Conservation (phyloP, 164 flowering plant genomes). For the Aristolochia fimbriata region DNA sequence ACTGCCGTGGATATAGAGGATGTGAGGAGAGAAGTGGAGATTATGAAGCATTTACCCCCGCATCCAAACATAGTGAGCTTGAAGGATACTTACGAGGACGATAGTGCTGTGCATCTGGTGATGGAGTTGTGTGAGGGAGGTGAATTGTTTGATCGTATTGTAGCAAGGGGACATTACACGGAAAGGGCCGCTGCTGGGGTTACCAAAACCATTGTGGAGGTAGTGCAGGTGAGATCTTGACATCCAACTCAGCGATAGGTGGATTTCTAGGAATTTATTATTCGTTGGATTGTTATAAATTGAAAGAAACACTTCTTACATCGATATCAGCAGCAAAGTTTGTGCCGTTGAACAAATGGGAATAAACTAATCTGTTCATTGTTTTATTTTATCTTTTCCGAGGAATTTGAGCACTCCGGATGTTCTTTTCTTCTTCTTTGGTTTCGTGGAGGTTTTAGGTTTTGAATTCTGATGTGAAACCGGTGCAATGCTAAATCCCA, state of each 20-base stretch:
- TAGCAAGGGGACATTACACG: conserved; percentile 79
- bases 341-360: not conserved
- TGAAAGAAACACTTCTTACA: too few relatives aligned
- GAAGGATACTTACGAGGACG: conserved; percentile 83
- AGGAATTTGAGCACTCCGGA: conserved; percentile 3
- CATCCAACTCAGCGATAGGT: not conserved
- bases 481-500: too few relatives aligned
- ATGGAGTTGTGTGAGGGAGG: conserved; percentile 95
- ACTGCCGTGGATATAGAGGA: conserved; percentile 75
- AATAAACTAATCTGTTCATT: not conserved
- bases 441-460: not conserved
- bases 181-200: conserved; percentile 81
- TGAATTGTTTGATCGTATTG: conserved; percentile 82
- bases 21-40: conserved; percentile 81
- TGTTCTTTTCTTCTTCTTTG: not conserved
- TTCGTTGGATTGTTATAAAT: not conserved
- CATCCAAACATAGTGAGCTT: conserved; percentile 69
- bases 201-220: conserved; percentile 71
- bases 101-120: conserved; percentile 69
- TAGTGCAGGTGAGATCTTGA: conserved; percentile 52
- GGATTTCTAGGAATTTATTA: not conserved
- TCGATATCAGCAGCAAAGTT: too few relatives aligned
- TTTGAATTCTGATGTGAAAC: not conserved
- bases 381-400: too few relatives aligned
- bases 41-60: conserved; percentile 68